Conservation (phyloP, 129 eudicot genomes). For the Heracleum sosnowskyi region DNA sequence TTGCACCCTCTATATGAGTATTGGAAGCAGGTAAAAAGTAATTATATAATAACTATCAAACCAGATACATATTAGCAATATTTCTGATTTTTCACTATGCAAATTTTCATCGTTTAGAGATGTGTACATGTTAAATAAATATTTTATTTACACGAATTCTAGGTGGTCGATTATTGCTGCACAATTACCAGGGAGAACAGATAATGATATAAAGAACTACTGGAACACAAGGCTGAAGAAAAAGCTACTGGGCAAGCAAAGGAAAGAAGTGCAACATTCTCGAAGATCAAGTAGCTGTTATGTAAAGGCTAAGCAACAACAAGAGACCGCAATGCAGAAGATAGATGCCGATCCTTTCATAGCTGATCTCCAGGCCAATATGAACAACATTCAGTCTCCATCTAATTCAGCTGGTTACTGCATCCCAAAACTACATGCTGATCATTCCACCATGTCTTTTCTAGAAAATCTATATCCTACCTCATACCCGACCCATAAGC, state of each 20-base stretch:
- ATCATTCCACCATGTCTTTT: conserved; percentile 9
- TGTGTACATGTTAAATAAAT: background rate
- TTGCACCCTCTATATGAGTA: conserved; percentile 66
- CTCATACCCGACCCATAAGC: conserved; percentile 12
- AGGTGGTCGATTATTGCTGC: conserved; percentile 94
- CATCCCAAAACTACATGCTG: conserved; percentile 18
- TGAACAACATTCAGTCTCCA: background rate
- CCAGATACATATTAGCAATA: background rate
- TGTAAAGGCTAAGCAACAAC: background rate
- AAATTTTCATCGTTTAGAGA: background rate
- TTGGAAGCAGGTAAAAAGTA: conserved; percentile 69
- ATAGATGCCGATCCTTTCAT: conserved; percentile 1
- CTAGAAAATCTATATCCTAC: conserved; percentile 8
- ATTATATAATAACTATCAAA: background rate
- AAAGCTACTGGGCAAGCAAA: conserved; percentile 64
- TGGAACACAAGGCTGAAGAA: conserved; percentile 94
- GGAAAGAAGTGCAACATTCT: conserved; percentile 50
- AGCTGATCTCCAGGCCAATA: background rate
- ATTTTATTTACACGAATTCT: background rate
- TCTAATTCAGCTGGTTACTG: conserved; percentile 19
- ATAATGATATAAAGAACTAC: conserved; percentile 83
- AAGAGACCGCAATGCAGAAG: background rate
- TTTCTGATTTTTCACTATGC: background rate
- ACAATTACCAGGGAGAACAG: conserved; percentile 83
- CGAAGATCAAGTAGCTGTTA: conserved; percentile 21